These are phyloP conservation scores for Hypoxylon perforatum DNA, from an alignment of 495 filamentous ascomycete genomes.

Conservation along the genomic window DNA sequence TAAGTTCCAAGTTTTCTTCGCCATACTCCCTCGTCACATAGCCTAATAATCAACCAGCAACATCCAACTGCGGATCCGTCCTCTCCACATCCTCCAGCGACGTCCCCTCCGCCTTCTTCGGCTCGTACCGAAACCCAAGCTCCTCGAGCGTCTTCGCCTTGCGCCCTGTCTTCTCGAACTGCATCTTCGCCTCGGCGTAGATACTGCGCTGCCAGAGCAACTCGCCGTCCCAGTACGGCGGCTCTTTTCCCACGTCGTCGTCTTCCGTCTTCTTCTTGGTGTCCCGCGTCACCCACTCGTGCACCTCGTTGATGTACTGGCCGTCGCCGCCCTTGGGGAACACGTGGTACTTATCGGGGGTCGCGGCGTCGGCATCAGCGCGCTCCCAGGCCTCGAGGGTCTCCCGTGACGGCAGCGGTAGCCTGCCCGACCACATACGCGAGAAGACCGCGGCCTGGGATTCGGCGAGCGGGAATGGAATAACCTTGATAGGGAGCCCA, in stretches of 20 bases:
- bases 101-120: constrained; percentile 19
- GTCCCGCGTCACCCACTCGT: constrained; percentile 64
- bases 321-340: constrained; percentile 76
- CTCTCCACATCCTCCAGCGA: constrained; percentile 1
- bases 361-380: constrained; percentile 47
- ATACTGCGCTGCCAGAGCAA: constrained; percentile 68
- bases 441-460: constrained; percentile 82
- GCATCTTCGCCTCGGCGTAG: constrained; percentile 56
- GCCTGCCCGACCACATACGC: constrained; percentile 75
- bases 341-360: constrained; percentile 61
- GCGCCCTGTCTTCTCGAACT: constrained; percentile 55
- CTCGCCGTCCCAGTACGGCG: constrained; percentile 73
- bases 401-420: constrained; percentile 67
- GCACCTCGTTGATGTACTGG: constrained; percentile 78
- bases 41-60: constrained; percentile 20
- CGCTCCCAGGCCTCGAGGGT: constrained; percentile 74
- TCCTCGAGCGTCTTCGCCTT: constrained; percentile 56
- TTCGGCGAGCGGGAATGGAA: constrained; percentile 84
- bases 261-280: not conserved
- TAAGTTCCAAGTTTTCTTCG: no score
- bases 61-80: constrained; percentile 11
- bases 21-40: no score
- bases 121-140: constrained; percentile 54
- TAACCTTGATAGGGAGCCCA: constrained; percentile 78
- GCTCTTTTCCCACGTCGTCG: constrained; percentile 62